Percentiles rank a stretch among this genome's conserved stretches.
phyloP scores from a whole-genome alignment of 345 rosid genomes.

The Aquilaria sinensis region DNA sequence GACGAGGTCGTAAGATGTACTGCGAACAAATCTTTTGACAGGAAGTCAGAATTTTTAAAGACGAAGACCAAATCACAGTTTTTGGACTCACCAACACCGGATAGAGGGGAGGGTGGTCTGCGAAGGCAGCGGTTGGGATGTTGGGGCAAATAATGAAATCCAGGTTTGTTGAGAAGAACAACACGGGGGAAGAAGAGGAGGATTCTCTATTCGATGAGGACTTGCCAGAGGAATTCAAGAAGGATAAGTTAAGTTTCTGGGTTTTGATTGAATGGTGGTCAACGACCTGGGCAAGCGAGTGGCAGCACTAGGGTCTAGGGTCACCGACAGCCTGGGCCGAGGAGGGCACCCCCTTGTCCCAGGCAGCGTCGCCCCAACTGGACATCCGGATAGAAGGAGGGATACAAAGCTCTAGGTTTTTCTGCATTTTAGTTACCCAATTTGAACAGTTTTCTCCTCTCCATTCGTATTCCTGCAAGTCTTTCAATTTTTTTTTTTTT shows the following conservation, averaged over 20 bases:
- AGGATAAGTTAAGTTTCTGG: conserved; percentile 30
- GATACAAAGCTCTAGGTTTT: no score
- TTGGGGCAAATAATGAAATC: conserved; percentile 35
- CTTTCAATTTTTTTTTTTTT: no score
- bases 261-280: conserved; percentile 49
- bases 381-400: no score
- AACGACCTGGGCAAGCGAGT: no score
- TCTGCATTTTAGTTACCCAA: no score
- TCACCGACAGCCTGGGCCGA: no score
- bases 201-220: conserved; percentile 71
- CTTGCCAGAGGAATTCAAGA: conserved; percentile 66
- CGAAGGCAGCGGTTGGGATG: conserved; percentile 14
- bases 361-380: no score
- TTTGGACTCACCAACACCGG: conserved; percentile 48
- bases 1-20: conserved; percentile 47
- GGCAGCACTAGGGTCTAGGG: no score
- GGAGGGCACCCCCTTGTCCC: no score
- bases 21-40: conserved; percentile 29
- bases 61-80: conserved; percentile 63
- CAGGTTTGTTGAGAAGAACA: conserved; percentile 34
- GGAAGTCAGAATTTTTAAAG: conserved; percentile 21
- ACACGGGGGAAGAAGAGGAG: conserved; percentile 53
- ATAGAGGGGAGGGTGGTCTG: conserved; percentile 27
- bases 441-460: no score
- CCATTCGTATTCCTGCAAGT: no score